Percentiles rank a stretch among this genome's conserved stretches.
phyloP scores from a whole-genome alignment of 2,329 filamentous ascomycete species.

The Phaeophleospora eucalypticola region DNA sequence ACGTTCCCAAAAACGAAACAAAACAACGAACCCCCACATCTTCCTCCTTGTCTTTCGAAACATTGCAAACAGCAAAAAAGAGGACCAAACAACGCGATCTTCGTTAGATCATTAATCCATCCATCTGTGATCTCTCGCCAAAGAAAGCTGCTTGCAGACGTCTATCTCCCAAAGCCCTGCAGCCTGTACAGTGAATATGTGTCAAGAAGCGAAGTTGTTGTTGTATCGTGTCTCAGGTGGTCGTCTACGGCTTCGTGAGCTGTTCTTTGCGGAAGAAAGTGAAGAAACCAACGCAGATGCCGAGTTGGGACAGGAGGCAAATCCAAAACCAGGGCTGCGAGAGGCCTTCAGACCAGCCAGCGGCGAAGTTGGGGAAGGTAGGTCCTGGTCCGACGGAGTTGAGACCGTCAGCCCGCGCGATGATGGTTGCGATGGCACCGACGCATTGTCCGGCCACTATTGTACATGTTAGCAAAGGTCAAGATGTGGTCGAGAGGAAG shows the following conservation, averaged over 20 bases:
- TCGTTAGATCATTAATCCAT: conserved; percentile 20
- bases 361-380: conserved; percentile 60
- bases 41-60: too few species aligned
- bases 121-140: conserved; percentile 5
- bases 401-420: conserved; percentile 57
- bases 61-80: not conserved
- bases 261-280: conserved; percentile 57
- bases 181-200: conserved; percentile 14
- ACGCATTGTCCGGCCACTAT: conserved; percentile 56
- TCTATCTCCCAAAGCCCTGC: not conserved
- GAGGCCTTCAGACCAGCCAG: conserved; percentile 44
- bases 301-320: conserved; percentile 53
- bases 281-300: conserved; percentile 56
- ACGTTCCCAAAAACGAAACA: not conserved
- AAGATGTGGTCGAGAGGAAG: not conserved
- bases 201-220: conserved; percentile 10
- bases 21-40: not conserved
- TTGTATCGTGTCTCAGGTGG: not conserved
- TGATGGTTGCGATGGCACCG: conserved; percentile 59
- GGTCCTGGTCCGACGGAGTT: conserved; percentile 58
- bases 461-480: not conserved
- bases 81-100: conserved; percentile 1
- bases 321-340: conserved; percentile 59
- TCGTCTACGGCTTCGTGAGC: conserved; percentile 48
- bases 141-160: conserved; percentile 1